Evolutionary conservation across 1,284 basidiomycete species (phyloP).

Genomic region (Pseudozyma sp.): DNA sequence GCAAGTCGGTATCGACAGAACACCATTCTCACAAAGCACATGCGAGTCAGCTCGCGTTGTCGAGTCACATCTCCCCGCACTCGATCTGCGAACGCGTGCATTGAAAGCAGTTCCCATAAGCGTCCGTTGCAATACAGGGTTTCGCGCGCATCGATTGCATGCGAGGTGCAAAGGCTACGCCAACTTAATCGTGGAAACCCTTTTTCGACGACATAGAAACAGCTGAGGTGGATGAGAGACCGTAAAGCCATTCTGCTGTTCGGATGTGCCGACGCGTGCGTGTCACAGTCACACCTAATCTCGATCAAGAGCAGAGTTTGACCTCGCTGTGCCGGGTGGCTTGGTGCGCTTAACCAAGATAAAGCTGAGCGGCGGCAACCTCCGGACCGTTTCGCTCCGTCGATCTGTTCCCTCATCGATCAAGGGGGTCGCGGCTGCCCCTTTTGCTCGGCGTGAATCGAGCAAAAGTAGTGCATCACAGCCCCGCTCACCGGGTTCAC

Average conservation of each 20-base stretch:
- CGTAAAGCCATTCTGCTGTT: neutral
- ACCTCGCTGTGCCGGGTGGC: too few species aligned
- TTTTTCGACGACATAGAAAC: neutral
- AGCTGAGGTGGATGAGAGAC: too few species aligned
- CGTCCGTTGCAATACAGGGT: neutral
- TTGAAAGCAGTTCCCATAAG: slow-evolving; percentile 2
- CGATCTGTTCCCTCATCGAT: neutral
- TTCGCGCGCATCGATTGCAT: neutral
- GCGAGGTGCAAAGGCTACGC: neutral
- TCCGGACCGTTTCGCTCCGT: neutral
- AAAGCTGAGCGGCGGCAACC: neutral
- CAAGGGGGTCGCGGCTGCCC: slow-evolving; percentile 24
- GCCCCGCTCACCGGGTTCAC: slow-evolving; percentile 73
- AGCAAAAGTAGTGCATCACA: slow-evolving; percentile 66
- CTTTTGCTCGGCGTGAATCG: slow-evolving; percentile 35
- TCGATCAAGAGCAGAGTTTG: neutral
- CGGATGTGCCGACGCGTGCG: slow-evolving; percentile 11
- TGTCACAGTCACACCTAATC: neutral
- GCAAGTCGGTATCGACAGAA: too few species aligned
- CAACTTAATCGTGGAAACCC: slow-evolving; percentile 15
- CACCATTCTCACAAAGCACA: too few species aligned
- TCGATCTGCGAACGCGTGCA: slow-evolving; percentile 6
- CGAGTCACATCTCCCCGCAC: slow-evolving; percentile 19
- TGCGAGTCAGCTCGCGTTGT: neutral
- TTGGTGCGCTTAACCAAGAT: neutral